Conservation (phyloP, 768 basidiomycete species). For the Gloeophyllum trabeum region DNA sequence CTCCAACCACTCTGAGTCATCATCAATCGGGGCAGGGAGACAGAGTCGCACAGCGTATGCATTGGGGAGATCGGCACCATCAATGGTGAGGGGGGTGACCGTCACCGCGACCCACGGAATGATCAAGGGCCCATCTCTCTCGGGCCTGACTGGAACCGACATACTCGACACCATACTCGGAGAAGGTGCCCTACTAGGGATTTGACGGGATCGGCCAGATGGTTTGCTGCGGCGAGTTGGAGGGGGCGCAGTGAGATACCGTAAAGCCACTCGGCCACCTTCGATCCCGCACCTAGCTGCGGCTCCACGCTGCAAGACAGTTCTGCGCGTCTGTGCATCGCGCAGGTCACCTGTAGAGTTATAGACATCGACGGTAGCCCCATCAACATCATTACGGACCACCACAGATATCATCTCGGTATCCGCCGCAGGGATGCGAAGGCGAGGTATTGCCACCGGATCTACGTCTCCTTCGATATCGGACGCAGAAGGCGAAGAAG, state of each 20-base stretch:
- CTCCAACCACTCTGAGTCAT: slow-evolving; percentile 65
- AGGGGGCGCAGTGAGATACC: slow-evolving; percentile 11
- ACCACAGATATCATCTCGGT: slow-evolving; percentile 43
- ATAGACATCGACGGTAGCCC: slow-evolving; percentile 47
- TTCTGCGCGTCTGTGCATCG: slow-evolving; percentile 52
- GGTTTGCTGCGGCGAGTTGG: not conserved
- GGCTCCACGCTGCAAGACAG: slow-evolving; percentile 49
- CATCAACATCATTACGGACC: slow-evolving; percentile 50
- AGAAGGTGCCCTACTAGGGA: not conserved
- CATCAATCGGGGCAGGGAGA: slow-evolving; percentile 43
- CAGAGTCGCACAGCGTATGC: slow-evolving; percentile 50
- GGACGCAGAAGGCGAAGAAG: slow-evolving; percentile 7
- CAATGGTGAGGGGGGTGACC: slow-evolving; percentile 37
- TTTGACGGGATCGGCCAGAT: not conserved
- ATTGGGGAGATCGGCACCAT: slow-evolving; percentile 17
- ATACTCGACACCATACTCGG: no score
- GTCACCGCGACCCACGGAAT: slow-evolving; percentile 46
- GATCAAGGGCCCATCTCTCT: slow-evolving; percentile 44
- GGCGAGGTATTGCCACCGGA: slow-evolving; percentile 53
- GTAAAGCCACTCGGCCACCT: slow-evolving; percentile 47
- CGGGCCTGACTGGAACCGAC: slow-evolving; percentile 16
- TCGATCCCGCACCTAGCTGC: slow-evolving; percentile 51
- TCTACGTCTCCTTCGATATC: slow-evolving; percentile 25
- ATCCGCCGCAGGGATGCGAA: slow-evolving; percentile 60
- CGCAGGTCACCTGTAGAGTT: slow-evolving; percentile 43